phyloP scores from a whole-genome alignment of 2,329 filamentous ascomycete genomes.

The Fusarium sublunatum region DNA sequence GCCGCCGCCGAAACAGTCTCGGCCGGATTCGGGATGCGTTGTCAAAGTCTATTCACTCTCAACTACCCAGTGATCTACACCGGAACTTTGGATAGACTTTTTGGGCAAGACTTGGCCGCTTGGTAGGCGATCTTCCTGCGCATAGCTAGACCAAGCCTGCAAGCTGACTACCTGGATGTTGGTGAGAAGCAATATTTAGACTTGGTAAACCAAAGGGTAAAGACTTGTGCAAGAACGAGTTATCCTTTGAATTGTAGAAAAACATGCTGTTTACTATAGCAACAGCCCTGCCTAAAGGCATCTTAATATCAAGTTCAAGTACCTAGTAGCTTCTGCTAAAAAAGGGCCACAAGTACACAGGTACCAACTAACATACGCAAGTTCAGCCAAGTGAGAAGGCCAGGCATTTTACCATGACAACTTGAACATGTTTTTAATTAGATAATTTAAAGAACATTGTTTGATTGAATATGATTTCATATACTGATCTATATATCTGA shows the following conservation, averaged over 20 bases:
- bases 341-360: too few relatives aligned
- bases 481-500: slow-evolving; percentile 34
- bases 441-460: background rate
- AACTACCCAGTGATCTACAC: slow-evolving; percentile 1
- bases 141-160: background rate
- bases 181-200: slow-evolving; percentile 11
- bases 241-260: too few relatives aligned
- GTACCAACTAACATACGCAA: too few relatives aligned
- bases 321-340: background rate
- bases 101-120: background rate
- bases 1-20: slow-evolving; percentile 4
- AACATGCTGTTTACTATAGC: too few relatives aligned
- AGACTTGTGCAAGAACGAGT: background rate
- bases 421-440: background rate
- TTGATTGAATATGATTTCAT: slow-evolving; percentile 6
- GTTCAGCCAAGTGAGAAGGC: background rate
- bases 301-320: background rate
- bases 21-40: slow-evolving; percentile 8
- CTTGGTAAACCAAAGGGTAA: slow-evolving; percentile 13
- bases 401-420: too few relatives aligned
- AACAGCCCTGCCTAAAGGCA: too few relatives aligned
- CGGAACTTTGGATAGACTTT: background rate
- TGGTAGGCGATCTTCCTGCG: background rate
- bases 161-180: background rate
- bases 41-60: background rate